A percentile compares a stretch with the other conserved stretches of the same genome.
Conservation (phyloP, 164 flowering plant genomes). For the Macadamia integrifolia region DNA sequence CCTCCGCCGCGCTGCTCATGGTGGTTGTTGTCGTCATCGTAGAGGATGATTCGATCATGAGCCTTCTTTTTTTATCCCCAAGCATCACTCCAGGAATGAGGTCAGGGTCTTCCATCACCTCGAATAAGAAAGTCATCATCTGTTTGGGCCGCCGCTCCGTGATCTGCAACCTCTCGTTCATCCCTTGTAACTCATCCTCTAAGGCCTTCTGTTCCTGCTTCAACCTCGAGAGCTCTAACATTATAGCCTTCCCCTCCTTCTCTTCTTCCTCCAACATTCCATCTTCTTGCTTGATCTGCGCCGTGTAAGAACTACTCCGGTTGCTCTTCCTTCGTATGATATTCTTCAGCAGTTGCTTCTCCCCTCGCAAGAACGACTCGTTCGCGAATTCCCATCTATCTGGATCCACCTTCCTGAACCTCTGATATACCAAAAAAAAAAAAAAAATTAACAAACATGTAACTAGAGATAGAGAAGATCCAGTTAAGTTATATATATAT, state of each 20-base stretch:
- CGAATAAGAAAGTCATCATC: slow-evolving; percentile 76
- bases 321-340: slow-evolving; percentile 40
- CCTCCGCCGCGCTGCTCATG: background rate
- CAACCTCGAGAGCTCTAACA: slow-evolving; percentile 49
- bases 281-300: slow-evolving; percentile 2
- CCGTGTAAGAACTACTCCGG: background rate
- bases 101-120: slow-evolving; percentile 67
- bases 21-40: too few species aligned
- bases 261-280: slow-evolving; percentile 5
- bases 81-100: slow-evolving; percentile 47
- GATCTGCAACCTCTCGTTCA: slow-evolving; percentile 58
- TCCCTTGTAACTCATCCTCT: slow-evolving; percentile 50
- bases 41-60: slow-evolving; percentile 23
- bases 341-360: slow-evolving; percentile 56
- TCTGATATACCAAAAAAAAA: slow-evolving; percentile 29
- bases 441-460: background rate
- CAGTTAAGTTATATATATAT: too few species aligned
- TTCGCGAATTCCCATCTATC: slow-evolving; percentile 88
- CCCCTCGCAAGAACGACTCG: slow-evolving; percentile 77
- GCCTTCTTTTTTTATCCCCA: slow-evolving; percentile 31
- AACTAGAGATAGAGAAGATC: too few species aligned
- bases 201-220: slow-evolving; percentile 57
- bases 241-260: slow-evolving; percentile 37
- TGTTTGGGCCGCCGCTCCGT: slow-evolving; percentile 80
- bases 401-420: slow-evolving; percentile 79